A percentile compares a stretch with the other conserved stretches of the same genome.
Evolutionary conservation across 1,284 basidiomycete genomes (phyloP).

Genomic region (Boletellus deceptivus): DNA sequence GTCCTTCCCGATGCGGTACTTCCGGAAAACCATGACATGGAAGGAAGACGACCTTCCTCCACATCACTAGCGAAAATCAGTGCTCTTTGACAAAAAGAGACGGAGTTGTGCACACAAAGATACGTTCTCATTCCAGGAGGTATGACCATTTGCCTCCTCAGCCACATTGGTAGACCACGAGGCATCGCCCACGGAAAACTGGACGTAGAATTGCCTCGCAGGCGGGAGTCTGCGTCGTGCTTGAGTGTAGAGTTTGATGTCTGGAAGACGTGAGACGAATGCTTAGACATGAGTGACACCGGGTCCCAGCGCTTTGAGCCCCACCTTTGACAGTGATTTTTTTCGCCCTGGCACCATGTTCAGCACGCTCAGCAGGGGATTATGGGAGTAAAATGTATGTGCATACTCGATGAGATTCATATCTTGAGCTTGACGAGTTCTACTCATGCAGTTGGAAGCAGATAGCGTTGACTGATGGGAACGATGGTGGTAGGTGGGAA

Average conservation of each 20-base stretch:
- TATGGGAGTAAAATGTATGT: too few relatives aligned
- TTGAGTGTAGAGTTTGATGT: neutral
- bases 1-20: too few relatives aligned
- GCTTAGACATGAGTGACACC: too few relatives aligned
- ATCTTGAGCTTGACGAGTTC: too few relatives aligned
- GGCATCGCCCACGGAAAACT: neutral
- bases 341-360: neutral
- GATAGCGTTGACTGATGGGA: too few relatives aligned
- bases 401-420: too few relatives aligned
- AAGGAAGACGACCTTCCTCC: neutral
- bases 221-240: neutral
- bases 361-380: too few relatives aligned
- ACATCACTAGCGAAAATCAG: neutral
- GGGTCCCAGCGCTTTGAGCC: neutral
- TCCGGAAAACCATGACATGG: too few relatives aligned
- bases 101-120: neutral
- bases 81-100: neutral
- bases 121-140: neutral
- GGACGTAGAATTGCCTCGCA: neutral
- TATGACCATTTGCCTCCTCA: neutral
- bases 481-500: too few relatives aligned
- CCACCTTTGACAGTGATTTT: neutral
- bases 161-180: neutral
- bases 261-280: neutral
- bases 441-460: too few relatives aligned